Percentiles rank a stretch among this genome's conserved stretches.
These are phyloP conservation scores for Gyrodon lividus DNA, from an alignment of 768 basidiomycete genomes.

Conservation along the genomic window DNA sequence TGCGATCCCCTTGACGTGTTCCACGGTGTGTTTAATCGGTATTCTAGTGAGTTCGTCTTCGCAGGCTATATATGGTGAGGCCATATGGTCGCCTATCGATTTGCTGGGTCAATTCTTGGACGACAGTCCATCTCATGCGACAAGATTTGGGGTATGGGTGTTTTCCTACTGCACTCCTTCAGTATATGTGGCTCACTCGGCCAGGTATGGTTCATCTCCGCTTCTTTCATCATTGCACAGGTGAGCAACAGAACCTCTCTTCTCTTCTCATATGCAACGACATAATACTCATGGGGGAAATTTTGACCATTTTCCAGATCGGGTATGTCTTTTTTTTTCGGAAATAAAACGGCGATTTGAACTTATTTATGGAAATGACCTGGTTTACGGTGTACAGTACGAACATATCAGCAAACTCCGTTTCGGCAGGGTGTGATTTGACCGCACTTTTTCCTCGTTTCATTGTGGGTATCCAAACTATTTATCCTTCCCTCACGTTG, in stretches of 20 bases:
- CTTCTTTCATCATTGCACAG: conserved; percentile 79
- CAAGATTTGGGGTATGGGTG: conserved; percentile 58
- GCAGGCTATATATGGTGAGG: conserved; percentile 70
- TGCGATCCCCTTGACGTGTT: conserved; percentile 71
- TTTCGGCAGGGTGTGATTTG: conserved; percentile 81
- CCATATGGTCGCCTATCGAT: conserved; percentile 79
- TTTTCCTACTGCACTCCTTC: background rate
- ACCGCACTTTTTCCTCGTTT: conserved; percentile 77
- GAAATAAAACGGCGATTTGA: conserved; percentile 16
- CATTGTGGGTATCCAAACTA: conserved; percentile 46
- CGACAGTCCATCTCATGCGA: conserved; percentile 56
- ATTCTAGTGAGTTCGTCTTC: conserved; percentile 82
- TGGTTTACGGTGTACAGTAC: conserved; percentile 45
- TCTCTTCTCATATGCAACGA: conserved; percentile 1
- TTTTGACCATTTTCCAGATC: no score
- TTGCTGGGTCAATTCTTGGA: conserved; percentile 69
- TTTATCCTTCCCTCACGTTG: background rate
- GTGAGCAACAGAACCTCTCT: conserved; percentile 24
- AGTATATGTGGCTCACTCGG: conserved; percentile 12
- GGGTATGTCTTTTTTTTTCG: conserved; percentile 19
- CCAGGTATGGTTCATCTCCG: conserved; percentile 76
- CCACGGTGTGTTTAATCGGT: conserved; percentile 73
- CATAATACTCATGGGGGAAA: conserved; percentile 8
- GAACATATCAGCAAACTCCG: conserved; percentile 80
- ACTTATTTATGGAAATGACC: conserved; percentile 6